Conservation (phyloP, 805 yeast genomes). For the Spencermartinsiella europaea region DNA sequence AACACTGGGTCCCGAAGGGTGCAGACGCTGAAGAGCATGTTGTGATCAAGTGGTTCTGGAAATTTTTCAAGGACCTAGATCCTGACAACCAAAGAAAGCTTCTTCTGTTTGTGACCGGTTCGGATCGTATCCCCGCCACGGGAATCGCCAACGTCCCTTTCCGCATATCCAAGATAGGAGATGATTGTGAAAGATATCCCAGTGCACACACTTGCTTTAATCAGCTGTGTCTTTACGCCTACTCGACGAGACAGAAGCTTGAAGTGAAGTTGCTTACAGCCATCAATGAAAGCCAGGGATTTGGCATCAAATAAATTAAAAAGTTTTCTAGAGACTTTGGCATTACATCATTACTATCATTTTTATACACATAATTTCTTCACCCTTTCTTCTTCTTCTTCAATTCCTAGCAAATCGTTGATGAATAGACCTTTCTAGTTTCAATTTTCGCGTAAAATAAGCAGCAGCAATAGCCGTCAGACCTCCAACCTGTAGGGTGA, state of each 20-base stretch:
- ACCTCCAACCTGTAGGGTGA: slow-evolving; percentile 35
- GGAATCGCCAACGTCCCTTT: slow-evolving; percentile 75
- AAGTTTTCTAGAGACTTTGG: no score
- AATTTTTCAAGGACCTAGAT: slow-evolving; percentile 48
- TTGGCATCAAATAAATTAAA: slow-evolving; percentile 61
- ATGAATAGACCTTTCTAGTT: not conserved
- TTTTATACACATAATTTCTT: no score
- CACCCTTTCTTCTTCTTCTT: no score
- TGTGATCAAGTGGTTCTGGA: slow-evolving; percentile 84
- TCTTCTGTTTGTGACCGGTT: slow-evolving; percentile 78
- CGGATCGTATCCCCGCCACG: slow-evolving; percentile 88
- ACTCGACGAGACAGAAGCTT: slow-evolving; percentile 51
- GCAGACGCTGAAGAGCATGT: slow-evolving; percentile 36
- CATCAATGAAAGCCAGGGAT: slow-evolving; percentile 76
- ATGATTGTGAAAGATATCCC: slow-evolving; percentile 55
- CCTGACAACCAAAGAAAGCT: slow-evolving; percentile 53
- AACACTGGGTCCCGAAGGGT: slow-evolving; percentile 48
- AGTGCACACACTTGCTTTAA: slow-evolving; percentile 94
- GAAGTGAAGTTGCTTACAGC: slow-evolving; percentile 59
- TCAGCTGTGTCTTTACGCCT: slow-evolving; percentile 73
- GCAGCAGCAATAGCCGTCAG: slow-evolving; percentile 33
- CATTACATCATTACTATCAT: no score
- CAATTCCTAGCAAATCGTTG: not conserved
- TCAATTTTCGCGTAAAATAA: slow-evolving; percentile 12
- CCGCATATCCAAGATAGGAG: slow-evolving; percentile 54